phyloP scores from a whole-genome alignment of 306 rosid species.

The Quercus variabilis region DNA sequence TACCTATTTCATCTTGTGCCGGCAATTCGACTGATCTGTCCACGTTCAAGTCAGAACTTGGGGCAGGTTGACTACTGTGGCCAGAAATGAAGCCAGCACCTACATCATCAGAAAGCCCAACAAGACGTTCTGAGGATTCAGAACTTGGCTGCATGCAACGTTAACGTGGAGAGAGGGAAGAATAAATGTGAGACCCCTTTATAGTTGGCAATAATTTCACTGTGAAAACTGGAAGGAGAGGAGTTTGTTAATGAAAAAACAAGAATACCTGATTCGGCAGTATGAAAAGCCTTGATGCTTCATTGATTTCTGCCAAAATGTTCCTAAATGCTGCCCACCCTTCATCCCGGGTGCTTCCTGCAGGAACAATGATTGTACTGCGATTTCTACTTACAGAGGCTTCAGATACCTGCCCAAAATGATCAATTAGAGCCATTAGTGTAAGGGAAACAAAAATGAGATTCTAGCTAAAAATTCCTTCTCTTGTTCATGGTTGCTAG shows the following conservation, averaged over 20 bases:
- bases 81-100: conserved; percentile 99
- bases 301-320: conserved; percentile 95
- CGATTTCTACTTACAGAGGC: conserved; percentile 99
- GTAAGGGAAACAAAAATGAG: conserved; percentile 3
- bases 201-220: conserved; percentile 6
- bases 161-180: conserved; percentile 19
- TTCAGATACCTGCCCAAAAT: conserved; percentile 77
- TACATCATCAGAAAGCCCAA: conserved; percentile 97
- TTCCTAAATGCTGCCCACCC: conserved; percentile 98
- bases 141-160: conserved; percentile 68
- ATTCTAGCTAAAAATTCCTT: not conserved
- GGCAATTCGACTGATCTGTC: conserved; percentile 85
- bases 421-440: conserved; percentile 21
- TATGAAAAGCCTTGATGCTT: conserved; percentile 92
- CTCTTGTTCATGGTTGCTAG: not conserved
- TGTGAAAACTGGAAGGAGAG: conserved; percentile 4
- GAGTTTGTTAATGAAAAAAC: conserved; percentile 14
- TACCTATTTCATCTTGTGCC: conserved; percentile 82
- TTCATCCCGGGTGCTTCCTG: conserved; percentile 92
- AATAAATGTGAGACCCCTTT: conserved; percentile 6
- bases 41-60: conserved; percentile 79
- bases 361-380: conserved; percentile 98
- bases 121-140: conserved; percentile 82
- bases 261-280: conserved; percentile 82
- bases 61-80: conserved; percentile 75